phyloP scores from a whole-genome alignment of 2,329 filamentous ascomycete genomes.

The Aspergillus pseudonomiae region DNA sequence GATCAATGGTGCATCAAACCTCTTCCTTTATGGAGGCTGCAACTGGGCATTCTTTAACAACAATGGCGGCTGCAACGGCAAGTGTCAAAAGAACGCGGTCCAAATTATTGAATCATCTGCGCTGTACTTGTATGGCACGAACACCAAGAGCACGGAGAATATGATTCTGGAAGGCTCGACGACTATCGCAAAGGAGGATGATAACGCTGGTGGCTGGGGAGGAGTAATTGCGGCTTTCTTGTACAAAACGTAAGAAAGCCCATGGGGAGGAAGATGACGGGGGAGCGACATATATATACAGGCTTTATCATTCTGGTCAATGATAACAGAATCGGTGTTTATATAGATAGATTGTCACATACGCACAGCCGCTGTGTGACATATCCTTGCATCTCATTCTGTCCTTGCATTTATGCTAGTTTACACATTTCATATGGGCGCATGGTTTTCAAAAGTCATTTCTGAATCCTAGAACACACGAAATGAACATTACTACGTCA shows the following conservation, averaged over 20 bases:
- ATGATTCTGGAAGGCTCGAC: slow-evolving; percentile 30
- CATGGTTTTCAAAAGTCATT: background rate
- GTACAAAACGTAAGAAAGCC: slow-evolving; percentile 20
- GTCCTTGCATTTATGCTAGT: background rate
- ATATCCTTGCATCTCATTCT: background rate
- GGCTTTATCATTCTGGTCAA: background rate
- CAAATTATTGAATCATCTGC: slow-evolving; percentile 27
- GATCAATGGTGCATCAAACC: slow-evolving; percentile 31
- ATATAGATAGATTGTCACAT: background rate
- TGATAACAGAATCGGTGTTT: background rate
- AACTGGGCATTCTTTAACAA: slow-evolving; percentile 47
- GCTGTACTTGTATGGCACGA: slow-evolving; percentile 34
- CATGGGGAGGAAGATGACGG: background rate
- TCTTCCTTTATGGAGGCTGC: slow-evolving; percentile 44
- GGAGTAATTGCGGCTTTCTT: slow-evolving; percentile 37
- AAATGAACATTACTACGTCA: background rate
- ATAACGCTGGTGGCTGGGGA: slow-evolving; percentile 40
- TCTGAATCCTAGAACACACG: background rate
- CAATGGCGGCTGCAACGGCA: slow-evolving; percentile 33
- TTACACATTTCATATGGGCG: background rate
- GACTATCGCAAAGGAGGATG: slow-evolving; percentile 28
- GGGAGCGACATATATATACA: slow-evolving; percentile 2
- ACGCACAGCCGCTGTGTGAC: background rate
- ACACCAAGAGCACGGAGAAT: slow-evolving; percentile 34
- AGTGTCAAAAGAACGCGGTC: slow-evolving; percentile 43